Percentiles rank a stretch among this genome's conserved stretches.
phyloP scores from a whole-genome alignment of 345 rosid species.

The Citrus medica region DNA sequence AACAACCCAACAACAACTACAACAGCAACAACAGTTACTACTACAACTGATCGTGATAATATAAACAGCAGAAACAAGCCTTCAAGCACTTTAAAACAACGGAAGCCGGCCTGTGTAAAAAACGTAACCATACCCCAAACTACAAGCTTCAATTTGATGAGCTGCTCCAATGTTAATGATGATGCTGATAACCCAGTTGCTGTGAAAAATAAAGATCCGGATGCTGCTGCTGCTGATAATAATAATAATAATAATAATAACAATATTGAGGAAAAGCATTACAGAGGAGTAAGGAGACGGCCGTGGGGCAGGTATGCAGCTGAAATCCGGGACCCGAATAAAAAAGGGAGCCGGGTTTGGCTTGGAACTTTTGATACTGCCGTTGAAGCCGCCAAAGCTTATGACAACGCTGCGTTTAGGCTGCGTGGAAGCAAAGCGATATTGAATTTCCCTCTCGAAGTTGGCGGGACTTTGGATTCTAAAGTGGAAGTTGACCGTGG shows the following conservation, averaged over 20 bases:
- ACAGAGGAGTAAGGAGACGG: slow-evolving; percentile 82
- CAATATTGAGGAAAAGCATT: slow-evolving; percentile 34
- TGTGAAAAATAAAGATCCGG: neutral
- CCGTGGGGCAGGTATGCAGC: slow-evolving; percentile 98
- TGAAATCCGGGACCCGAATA: slow-evolving; percentile 88
- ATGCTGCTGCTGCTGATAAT: neutral
- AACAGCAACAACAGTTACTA: too few species aligned
- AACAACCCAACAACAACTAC: neutral
- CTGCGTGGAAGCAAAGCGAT: slow-evolving; percentile 90
- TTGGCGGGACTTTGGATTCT: slow-evolving; percentile 33
- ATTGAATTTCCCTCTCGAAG: slow-evolving; percentile 84
- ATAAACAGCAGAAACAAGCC: neutral
- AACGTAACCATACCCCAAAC: slow-evolving; percentile 46
- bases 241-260: too few species aligned
- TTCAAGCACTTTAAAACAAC: slow-evolving; percentile 49
- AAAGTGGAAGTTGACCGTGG: slow-evolving; percentile 7
- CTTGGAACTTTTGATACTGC: slow-evolving; percentile 87
- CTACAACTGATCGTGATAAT: too few species aligned
- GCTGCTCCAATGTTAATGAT: neutral
- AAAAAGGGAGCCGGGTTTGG: slow-evolving; percentile 88
- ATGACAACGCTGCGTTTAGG: slow-evolving; percentile 78
- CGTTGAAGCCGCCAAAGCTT: slow-evolving; percentile 84
- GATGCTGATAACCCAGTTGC: slow-evolving; percentile 7
- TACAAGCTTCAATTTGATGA: slow-evolving; percentile 9
- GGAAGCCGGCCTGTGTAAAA: slow-evolving; percentile 49